Evolutionary conservation across 2,329 filamentous ascomycete species (phyloP).

Genomic region (Phaeosphaeriaceae sp.): DNA sequence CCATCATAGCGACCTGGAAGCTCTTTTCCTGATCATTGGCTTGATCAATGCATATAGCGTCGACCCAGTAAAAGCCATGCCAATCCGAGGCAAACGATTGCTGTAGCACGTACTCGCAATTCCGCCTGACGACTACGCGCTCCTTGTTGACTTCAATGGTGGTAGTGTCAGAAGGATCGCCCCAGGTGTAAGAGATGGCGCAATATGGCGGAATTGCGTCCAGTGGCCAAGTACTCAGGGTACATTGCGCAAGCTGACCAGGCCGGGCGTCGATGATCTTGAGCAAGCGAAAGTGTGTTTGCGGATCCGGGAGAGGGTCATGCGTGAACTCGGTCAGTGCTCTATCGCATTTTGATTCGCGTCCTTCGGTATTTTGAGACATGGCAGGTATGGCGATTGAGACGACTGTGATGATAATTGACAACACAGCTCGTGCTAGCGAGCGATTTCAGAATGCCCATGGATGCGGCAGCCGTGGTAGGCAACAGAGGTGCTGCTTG

Average conservation of each 20-base stretch:
- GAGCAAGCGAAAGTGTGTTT: slow-evolving; percentile 2
- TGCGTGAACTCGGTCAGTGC: neutral
- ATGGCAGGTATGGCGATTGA: no score
- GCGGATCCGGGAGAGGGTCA: slow-evolving; percentile 2
- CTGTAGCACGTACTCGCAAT: slow-evolving; percentile 4
- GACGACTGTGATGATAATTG: no score
- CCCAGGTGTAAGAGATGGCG: slow-evolving; percentile 39
- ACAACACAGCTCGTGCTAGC: no score
- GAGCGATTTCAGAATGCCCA: no score
- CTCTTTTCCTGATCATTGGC: slow-evolving; percentile 15
- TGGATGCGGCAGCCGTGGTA: no score
- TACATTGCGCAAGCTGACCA: neutral
- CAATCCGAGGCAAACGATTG: neutral
- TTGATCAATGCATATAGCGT: slow-evolving; percentile 25
- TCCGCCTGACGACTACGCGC: neutral
- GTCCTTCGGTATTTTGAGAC: no score
- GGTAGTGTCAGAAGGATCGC: slow-evolving; percentile 4
- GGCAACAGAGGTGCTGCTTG: no score
- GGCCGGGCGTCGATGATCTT: neutral
- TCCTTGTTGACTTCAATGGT: neutral
- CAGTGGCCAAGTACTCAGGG: neutral
- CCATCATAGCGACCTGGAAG: slow-evolving; percentile 21
- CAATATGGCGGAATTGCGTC: slow-evolving; percentile 32
- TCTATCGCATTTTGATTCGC: no score
- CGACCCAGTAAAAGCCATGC: slow-evolving; percentile 9